Conservation (phyloP, 768 basidiomycete genomes). For the Trametes elegans region DNA sequence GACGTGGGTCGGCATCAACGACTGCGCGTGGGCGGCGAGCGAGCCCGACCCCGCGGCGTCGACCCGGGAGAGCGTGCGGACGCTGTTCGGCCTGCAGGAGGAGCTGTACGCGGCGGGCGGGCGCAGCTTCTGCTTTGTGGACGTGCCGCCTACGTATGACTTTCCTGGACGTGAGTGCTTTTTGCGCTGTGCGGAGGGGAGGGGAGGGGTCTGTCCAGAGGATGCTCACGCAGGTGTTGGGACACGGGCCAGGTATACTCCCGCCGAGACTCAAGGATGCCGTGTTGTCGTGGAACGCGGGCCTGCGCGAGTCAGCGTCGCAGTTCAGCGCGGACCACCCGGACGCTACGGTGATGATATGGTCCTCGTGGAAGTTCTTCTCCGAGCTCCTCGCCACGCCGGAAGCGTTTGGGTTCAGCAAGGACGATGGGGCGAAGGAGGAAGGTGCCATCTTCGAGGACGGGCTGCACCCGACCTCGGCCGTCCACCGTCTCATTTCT, state of each 20-base stretch:
- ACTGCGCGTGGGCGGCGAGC: constrained; percentile 44
- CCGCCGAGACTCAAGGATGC: not conserved
- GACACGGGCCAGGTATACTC: not conserved
- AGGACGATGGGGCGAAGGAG: constrained; percentile 30
- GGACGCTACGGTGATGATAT: constrained; percentile 47
- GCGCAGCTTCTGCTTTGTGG: constrained; percentile 55
- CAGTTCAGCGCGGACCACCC: constrained; percentile 41
- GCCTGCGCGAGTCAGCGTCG: constrained; percentile 31
- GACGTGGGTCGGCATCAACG: constrained; percentile 67
- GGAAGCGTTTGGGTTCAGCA: constrained; percentile 36
- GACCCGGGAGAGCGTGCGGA: constrained; percentile 23
- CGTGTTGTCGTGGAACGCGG: constrained; percentile 43
- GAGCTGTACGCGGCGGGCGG: constrained; percentile 44
- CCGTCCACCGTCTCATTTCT: constrained; percentile 48
- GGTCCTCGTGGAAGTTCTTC: constrained; percentile 48
- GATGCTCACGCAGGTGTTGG: not conserved
- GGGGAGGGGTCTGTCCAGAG: too few species aligned
- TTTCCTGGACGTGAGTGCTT: constrained; percentile 31
- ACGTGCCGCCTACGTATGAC: constrained; percentile 52
- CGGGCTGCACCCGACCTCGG: constrained; percentile 49
- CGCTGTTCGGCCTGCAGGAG: constrained; percentile 45
- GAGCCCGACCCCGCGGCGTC: constrained; percentile 1
- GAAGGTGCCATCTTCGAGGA: constrained; percentile 49
- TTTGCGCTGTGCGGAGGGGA: too few species aligned
- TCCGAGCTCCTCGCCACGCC: constrained; percentile 49